phyloP scores from a whole-genome alignment of 139 green algal genomes.

The Chlorella sp. region DNA sequence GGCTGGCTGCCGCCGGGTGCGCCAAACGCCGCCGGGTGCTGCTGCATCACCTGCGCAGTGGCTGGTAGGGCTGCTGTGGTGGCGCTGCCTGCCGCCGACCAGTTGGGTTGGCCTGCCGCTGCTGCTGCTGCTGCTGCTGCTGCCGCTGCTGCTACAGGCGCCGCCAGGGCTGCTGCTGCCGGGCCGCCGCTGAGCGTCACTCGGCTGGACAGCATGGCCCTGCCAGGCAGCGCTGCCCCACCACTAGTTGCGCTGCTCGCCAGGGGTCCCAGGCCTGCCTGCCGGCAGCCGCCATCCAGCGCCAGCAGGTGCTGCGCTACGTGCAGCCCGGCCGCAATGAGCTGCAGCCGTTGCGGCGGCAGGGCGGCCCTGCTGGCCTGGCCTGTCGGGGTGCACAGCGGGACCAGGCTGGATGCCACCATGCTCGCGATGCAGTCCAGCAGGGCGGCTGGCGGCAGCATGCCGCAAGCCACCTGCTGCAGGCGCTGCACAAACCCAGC shows the following conservation, averaged over 20 bases:
- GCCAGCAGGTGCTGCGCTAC: slow-evolving; percentile 24
- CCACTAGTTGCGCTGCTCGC: not conserved
- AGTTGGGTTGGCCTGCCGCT: not conserved
- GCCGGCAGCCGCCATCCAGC: not conserved
- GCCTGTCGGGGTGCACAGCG: not conserved
- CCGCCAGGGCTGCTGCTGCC: no score
- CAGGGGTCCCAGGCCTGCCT: not conserved
- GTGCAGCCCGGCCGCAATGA: slow-evolving; percentile 13
- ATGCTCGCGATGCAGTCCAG: slow-evolving; percentile 18
- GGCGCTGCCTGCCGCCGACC: not conserved
- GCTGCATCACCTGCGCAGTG: not conserved
- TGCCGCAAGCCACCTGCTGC: slow-evolving; percentile 31
- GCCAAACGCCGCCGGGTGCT: slow-evolving; percentile 2
- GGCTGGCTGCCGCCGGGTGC: not conserved
- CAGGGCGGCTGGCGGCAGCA: not conserved
- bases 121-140: not conserved
- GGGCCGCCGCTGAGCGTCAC: no score
- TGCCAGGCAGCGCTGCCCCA: not conserved
- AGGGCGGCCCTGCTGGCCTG: not conserved
- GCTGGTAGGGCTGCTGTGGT: not conserved
- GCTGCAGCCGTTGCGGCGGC: not conserved
- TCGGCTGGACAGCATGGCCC: no score
- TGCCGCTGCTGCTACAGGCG: not conserved
- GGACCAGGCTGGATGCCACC: not conserved
- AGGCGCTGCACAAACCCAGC: slow-evolving; percentile 1